Evolutionary conservation across 179 eudicot species (phyloP).

Genomic region (Nepenthes alata): DNA sequence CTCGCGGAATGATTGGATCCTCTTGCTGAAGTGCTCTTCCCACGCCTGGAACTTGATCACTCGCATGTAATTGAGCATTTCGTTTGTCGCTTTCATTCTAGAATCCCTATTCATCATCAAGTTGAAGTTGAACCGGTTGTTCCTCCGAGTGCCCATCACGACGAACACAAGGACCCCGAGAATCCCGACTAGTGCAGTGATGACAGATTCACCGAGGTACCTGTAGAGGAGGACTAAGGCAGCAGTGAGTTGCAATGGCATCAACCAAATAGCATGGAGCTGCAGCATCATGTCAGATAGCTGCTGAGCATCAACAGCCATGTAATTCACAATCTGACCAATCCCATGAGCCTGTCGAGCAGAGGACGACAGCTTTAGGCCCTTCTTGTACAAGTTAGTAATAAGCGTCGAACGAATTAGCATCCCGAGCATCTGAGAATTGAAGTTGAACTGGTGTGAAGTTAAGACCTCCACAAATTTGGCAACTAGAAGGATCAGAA

Average conservation of each 20-base stretch:
- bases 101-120: slow-evolving; percentile 66
- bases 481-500: slow-evolving; percentile 46
- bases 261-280: slow-evolving; percentile 72
- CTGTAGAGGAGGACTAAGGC: slow-evolving; percentile 51
- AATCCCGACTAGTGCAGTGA: slow-evolving; percentile 49
- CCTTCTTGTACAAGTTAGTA: slow-evolving; percentile 80
- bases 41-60: slow-evolving; percentile 96
- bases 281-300: slow-evolving; percentile 95
- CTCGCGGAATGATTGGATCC: slow-evolving; percentile 48
- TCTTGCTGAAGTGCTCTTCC: slow-evolving; percentile 76
- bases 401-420: slow-evolving; percentile 65
- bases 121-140: slow-evolving; percentile 51
- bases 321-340: slow-evolving; percentile 90
- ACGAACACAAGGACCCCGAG: slow-evolving; percentile 40
- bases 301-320: slow-evolving; percentile 98
- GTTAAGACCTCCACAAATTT: slow-evolving; percentile 61
- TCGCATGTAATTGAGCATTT: slow-evolving; percentile 89
- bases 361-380: slow-evolving; percentile 62
- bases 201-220: slow-evolving; percentile 39
- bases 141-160: slow-evolving; percentile 39
- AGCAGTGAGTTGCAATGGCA: slow-evolving; percentile 64
- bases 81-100: slow-evolving; percentile 91
- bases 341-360: slow-evolving; percentile 85
- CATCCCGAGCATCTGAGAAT: slow-evolving; percentile 83
- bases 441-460: slow-evolving; percentile 81